Conservation (phyloP, 495 filamentous ascomycete species). For the Clavariopsis aquatica region DNA sequence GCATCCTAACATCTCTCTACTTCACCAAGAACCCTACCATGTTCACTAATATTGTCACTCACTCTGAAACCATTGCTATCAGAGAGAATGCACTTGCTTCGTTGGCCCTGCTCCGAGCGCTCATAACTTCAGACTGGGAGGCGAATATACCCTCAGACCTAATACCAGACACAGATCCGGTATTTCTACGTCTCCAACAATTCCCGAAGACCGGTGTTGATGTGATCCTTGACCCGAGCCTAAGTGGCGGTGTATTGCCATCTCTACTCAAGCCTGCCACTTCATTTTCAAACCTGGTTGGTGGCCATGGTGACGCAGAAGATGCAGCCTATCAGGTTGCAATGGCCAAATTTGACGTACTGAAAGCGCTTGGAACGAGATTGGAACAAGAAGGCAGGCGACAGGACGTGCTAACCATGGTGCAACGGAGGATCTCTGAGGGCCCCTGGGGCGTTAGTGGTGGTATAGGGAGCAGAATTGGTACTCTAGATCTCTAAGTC, state of each 20-base stretch:
- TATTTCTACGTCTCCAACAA: slow-evolving; percentile 29
- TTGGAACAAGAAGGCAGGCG: slow-evolving; percentile 21
- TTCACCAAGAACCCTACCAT: slow-evolving; percentile 52
- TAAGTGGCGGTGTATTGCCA: slow-evolving; percentile 50
- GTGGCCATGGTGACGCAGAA: slow-evolving; percentile 60
- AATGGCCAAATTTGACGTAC: slow-evolving; percentile 59
- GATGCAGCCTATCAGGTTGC: slow-evolving; percentile 62
- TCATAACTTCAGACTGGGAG: slow-evolving; percentile 60
- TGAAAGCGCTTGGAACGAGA: slow-evolving; percentile 48
- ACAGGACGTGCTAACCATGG: slow-evolving; percentile 22
- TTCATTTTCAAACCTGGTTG: slow-evolving; percentile 59
- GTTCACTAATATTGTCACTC: slow-evolving; percentile 55
- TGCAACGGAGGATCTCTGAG: slow-evolving; percentile 27
- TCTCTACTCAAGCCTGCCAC: slow-evolving; percentile 62
- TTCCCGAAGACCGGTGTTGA: slow-evolving; percentile 38
- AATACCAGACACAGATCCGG: slow-evolving; percentile 20
- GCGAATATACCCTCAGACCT: slow-evolving; percentile 40
- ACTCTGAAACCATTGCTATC: slow-evolving; percentile 61
- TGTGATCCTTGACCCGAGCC: slow-evolving; percentile 23
- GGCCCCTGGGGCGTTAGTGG: slow-evolving; percentile 32
- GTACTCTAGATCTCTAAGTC: slow-evolving; percentile 32
- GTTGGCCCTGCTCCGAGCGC: slow-evolving; percentile 53
- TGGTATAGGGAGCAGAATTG: slow-evolving; percentile 30
- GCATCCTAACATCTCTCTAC: slow-evolving; percentile 60
- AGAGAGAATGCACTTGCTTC: slow-evolving; percentile 60